A percentile compares a stretch with the other conserved stretches of the same genome.
Conservation (phyloP, 768 basidiomycete genomes). For the Crassisporium funariophilum region DNA sequence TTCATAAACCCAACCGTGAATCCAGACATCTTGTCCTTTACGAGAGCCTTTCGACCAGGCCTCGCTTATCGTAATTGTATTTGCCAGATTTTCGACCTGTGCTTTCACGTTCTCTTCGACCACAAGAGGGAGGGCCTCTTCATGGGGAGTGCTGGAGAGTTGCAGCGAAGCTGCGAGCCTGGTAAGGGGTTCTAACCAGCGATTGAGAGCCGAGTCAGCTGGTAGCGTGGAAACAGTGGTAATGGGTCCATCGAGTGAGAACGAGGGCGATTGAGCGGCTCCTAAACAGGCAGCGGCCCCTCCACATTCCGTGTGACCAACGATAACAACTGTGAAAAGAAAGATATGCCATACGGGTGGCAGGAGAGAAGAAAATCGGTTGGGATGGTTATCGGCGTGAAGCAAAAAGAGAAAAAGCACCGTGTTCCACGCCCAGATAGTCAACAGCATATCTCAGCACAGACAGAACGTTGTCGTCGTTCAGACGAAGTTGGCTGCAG, state of each 20-base stretch:
- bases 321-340: conserved; percentile 63
- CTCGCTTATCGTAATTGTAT: conserved; percentile 44
- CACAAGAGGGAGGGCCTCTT: conserved; percentile 44
- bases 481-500: conserved; percentile 66
- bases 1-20: conserved; percentile 78
- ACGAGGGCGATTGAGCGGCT: conserved; percentile 40
- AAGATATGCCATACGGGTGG: conserved; percentile 14
- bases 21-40: conserved; percentile 48
- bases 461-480: conserved; percentile 72
- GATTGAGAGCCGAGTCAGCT: conserved; percentile 53
- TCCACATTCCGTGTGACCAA: conserved; percentile 84
- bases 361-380: conserved; percentile 24
- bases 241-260: conserved; percentile 31
- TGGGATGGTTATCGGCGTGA: conserved; percentile 28
- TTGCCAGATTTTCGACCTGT: conserved; percentile 54
- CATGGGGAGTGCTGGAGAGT: conserved; percentile 36
- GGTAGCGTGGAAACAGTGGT: conserved; percentile 35
- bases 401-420: conserved; percentile 47
- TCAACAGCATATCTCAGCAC: conserved; percentile 76
- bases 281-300: conserved; percentile 63
- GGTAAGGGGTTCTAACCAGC: conserved; percentile 75
- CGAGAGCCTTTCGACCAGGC: conserved; percentile 49
- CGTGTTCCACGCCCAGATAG: conserved; percentile 72
- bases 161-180: conserved; percentile 49
- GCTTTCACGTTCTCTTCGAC: conserved; percentile 62